Conservation (phyloP, 2,329 filamentous ascomycete species). For the Gremmenia infestans region DNA sequence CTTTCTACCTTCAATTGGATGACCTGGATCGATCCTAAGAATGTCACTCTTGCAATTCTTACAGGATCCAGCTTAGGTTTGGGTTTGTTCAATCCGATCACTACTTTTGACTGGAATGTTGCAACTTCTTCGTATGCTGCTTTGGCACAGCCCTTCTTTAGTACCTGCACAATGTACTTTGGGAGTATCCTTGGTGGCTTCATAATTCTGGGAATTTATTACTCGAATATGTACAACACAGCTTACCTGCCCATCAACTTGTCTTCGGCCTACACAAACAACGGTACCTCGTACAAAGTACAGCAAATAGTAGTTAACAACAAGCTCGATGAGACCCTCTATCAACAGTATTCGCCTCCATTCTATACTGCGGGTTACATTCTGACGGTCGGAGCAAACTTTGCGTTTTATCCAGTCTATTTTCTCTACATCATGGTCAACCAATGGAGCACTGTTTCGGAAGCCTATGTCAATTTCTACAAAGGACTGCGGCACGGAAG, state of each 20-base stretch:
- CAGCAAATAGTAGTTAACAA: slow-evolving; percentile 27
- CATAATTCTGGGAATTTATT: slow-evolving; percentile 25
- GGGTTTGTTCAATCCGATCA: slow-evolving; percentile 43
- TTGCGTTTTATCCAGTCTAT: slow-evolving; percentile 41
- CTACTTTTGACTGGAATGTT: slow-evolving; percentile 48
- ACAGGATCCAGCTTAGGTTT: slow-evolving; percentile 39
- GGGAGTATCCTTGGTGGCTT: slow-evolving; percentile 25
- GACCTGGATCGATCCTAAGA: slow-evolving; percentile 13
- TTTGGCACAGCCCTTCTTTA: slow-evolving; percentile 34
- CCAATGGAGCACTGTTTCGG: slow-evolving; percentile 35
- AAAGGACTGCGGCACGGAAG: slow-evolving; percentile 34
- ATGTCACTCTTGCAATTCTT: slow-evolving; percentile 35
- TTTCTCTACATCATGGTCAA: slow-evolving; percentile 41
- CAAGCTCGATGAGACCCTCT: slow-evolving; percentile 35
- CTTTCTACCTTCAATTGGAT: slow-evolving; percentile 32
- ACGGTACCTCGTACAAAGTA: slow-evolving; percentile 37
- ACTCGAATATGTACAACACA: slow-evolving; percentile 36
- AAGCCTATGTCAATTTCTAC: slow-evolving; percentile 34
- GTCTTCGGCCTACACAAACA: slow-evolving; percentile 41
- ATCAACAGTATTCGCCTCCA: slow-evolving; percentile 40
- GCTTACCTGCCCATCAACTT: slow-evolving; percentile 46
- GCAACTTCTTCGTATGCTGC: slow-evolving; percentile 23
- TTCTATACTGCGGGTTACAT: slow-evolving; percentile 42
- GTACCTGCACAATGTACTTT: slow-evolving; percentile 26
- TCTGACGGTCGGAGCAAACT: slow-evolving; percentile 38